Conservation (phyloP, 2,329 filamentous ascomycete species). For the Lanzia echinophila region DNA sequence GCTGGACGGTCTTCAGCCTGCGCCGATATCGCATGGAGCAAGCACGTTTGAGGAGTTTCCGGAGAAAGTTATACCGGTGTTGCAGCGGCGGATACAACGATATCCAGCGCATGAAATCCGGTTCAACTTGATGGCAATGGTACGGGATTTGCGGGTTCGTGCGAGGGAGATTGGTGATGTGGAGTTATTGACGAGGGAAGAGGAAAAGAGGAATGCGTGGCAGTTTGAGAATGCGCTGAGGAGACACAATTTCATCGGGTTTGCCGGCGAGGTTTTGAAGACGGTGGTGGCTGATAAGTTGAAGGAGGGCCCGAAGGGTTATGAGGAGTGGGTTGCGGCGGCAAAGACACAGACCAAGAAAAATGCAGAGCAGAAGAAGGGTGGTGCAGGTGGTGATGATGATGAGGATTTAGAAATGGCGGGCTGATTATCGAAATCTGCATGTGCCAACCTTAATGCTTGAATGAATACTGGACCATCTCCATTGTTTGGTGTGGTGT, state of each 20-base stretch:
- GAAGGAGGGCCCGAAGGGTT: conserved; percentile 55
- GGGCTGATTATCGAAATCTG: conserved; percentile 16
- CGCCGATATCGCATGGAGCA: conserved; percentile 80
- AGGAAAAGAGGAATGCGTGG: conserved; percentile 80
- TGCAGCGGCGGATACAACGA: conserved; percentile 74
- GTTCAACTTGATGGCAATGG: conserved; percentile 93
- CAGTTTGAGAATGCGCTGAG: conserved; percentile 90
- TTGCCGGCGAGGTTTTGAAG: conserved; percentile 85
- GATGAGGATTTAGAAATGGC: conserved; percentile 29
- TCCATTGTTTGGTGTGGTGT: no score
- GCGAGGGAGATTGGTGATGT: conserved; percentile 77
- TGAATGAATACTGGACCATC: not conserved
- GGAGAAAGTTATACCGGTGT: conserved; percentile 74
- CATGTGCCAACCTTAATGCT: not conserved
- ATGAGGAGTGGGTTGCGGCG: conserved; percentile 67
- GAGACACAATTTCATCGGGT: conserved; percentile 92
- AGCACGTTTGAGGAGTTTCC: conserved; percentile 69
- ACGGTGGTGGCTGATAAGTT: conserved; percentile 74
- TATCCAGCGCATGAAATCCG: conserved; percentile 85
- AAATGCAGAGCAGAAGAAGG: conserved; percentile 25
- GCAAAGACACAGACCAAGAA: conserved; percentile 51
- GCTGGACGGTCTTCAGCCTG: conserved; percentile 87
- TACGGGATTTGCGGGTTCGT: conserved; percentile 69
- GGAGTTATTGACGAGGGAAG: conserved; percentile 71
- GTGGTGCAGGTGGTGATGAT: conserved; percentile 18